Percentiles rank a stretch among this genome's conserved stretches.
Conservation (phyloP, 306 rosid genomes). For the Astragalus membranaceus region DNA sequence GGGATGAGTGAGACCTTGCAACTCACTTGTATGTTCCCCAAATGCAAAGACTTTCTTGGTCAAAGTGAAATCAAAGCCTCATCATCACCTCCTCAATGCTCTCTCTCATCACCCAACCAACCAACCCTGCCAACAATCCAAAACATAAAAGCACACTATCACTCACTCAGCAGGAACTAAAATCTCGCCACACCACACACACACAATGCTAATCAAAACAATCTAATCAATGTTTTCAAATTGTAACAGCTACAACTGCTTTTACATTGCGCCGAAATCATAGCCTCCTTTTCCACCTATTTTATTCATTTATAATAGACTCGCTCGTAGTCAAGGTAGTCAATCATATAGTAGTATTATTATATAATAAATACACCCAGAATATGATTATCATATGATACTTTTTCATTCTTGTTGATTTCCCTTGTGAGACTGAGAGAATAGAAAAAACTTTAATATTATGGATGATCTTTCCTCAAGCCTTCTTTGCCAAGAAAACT, state of each 20-base stretch:
- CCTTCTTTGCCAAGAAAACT: conserved; percentile 44
- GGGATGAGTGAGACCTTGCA: no score
- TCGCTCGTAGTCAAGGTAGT: not conserved
- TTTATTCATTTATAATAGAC: not conserved
- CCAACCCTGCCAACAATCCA: not conserved
- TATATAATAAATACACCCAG: conserved; percentile 5
- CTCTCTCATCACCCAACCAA: not conserved
- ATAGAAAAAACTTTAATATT: not conserved
- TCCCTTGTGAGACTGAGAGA: not conserved
- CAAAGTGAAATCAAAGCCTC: conserved; percentile 37
- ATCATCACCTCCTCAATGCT: conserved; percentile 34
- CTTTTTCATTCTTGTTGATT: not conserved
- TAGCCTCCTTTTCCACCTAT: conserved; percentile 9
- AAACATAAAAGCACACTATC: not conserved
- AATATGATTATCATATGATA: not conserved
- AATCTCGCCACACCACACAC: conserved; percentile 16
- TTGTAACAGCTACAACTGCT: conserved; percentile 32
- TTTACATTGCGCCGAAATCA: conserved; percentile 20
- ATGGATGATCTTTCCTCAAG: conserved; percentile 44
- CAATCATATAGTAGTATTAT: not conserved
- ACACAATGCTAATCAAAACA: not conserved
- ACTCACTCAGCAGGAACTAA: not conserved
- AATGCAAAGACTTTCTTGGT: conserved; percentile 26
- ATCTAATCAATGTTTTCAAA: conserved; percentile 7
- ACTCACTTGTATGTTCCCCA: not conserved